Evolutionary conservation across 2,329 filamentous ascomycete species (phyloP).

Genomic region (Trichoderma simmonsii): DNA sequence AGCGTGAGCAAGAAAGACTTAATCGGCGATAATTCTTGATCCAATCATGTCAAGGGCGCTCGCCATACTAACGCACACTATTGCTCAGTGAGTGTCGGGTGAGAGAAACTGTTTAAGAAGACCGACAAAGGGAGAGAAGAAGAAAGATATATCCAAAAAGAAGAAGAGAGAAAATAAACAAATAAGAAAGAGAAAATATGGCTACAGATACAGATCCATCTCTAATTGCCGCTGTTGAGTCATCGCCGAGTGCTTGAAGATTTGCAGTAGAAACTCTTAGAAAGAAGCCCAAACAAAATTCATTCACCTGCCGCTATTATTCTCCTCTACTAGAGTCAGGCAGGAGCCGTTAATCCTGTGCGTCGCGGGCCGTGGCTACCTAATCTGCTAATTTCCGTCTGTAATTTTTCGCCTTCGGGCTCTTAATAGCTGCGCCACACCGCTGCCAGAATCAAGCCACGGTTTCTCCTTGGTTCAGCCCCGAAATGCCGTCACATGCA

Average conservation of each 20-base stretch:
- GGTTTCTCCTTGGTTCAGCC: background rate
- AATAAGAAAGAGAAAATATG: background rate
- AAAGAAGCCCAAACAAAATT: background rate
- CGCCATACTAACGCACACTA: background rate
- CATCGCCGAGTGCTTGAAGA: background rate
- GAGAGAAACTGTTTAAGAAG: background rate
- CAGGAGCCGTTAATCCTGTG: background rate
- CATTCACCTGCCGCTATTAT: background rate
- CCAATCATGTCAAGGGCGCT: constrained; percentile 5
- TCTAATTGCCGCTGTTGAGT: background rate
- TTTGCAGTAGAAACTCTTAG: background rate
- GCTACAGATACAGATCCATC: background rate
- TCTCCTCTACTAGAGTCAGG: background rate
- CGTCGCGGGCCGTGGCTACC: constrained; percentile 6
- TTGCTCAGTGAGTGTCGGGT: background rate
- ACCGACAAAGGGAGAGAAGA: background rate
- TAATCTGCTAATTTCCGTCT: background rate
- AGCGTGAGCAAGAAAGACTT: background rate
- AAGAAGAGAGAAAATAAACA: background rate
- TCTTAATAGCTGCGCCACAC: background rate
- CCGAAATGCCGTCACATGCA: constrained; percentile 1
- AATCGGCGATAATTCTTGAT: constrained; percentile 1
- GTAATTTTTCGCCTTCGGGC: background rate
- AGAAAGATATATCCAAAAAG: background rate
- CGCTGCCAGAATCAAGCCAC: background rate